These are phyloP conservation scores for Saccharata proteae DNA, from an alignment of 2,329 filamentous ascomycete genomes.

Conservation along the genomic window DNA sequence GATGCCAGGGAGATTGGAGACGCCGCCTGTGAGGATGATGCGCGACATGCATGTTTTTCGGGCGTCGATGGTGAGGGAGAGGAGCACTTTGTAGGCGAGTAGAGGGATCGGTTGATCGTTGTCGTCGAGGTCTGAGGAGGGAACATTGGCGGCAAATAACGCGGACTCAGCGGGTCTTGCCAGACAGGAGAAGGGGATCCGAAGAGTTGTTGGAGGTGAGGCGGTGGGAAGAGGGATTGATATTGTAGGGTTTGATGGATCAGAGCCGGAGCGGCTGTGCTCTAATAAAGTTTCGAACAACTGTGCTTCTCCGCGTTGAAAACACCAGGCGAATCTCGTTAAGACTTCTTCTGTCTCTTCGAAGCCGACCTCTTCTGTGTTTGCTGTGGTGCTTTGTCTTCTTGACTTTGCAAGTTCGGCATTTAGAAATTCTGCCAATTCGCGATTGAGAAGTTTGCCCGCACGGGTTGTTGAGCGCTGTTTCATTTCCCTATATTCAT, in stretches of 20 bases:
- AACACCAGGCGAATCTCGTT: constrained; percentile 67
- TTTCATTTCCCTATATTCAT: constrained; percentile 76
- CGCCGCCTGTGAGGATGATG: constrained; percentile 75
- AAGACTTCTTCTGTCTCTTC: constrained; percentile 73
- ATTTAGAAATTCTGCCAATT: constrained; percentile 54
- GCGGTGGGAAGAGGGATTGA: constrained; percentile 22
- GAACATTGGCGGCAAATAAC: constrained; percentile 51
- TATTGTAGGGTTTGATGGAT: constrained; percentile 30
- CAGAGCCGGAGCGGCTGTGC: constrained; percentile 25
- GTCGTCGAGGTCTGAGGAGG: constrained; percentile 59
- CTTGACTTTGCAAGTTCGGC: constrained; percentile 25
- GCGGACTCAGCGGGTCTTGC: constrained; percentile 63
- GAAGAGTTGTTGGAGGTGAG: constrained; percentile 38
- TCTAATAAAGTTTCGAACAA: constrained; percentile 22
- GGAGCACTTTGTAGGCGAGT: constrained; percentile 63
- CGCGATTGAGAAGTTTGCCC: constrained; percentile 57
- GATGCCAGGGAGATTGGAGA: constrained; percentile 66
- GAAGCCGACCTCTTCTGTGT: constrained; percentile 39
- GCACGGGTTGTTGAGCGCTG: constrained; percentile 60
- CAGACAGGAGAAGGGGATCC: constrained; percentile 57
- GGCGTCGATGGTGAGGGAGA: constrained; percentile 68
- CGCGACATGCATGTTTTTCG: constrained; percentile 78
- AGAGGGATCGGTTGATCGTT: constrained; percentile 69
- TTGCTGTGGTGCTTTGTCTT: constrained; percentile 11
- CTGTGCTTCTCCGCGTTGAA: constrained; percentile 2